Evolutionary conservation across 805 yeast genomes (phyloP).

Genomic region (Nakazawaea peltata): DNA sequence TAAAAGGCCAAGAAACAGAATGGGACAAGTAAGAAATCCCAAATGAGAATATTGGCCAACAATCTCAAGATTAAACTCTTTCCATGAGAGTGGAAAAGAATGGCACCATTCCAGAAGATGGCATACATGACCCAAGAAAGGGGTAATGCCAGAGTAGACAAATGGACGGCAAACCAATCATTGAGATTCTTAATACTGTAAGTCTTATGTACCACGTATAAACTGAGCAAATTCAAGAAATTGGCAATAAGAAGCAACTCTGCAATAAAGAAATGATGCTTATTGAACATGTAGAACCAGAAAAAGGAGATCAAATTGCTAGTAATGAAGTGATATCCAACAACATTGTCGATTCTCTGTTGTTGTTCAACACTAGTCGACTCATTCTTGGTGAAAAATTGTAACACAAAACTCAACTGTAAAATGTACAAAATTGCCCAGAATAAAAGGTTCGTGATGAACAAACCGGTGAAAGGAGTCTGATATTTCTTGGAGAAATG

Average conservation of each 20-base stretch:
- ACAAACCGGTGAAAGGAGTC: conserved; percentile 66
- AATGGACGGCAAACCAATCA: conserved; percentile 53
- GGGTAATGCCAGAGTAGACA: conserved; percentile 63
- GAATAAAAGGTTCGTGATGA: conserved; percentile 39
- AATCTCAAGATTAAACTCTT: conserved; percentile 49
- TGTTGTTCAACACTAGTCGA: conserved; percentile 17
- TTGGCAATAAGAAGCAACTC: conserved; percentile 54
- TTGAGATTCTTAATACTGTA: conserved; percentile 42
- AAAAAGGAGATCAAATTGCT: conserved; percentile 53
- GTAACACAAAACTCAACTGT: conserved; percentile 44
- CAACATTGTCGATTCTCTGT: conserved; percentile 25
- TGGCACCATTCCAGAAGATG: conserved; percentile 83
- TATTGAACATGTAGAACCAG: conserved; percentile 60
- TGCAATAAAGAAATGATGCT: conserved; percentile 47
- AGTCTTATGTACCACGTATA: conserved; percentile 55
- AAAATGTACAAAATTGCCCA: conserved; percentile 48
- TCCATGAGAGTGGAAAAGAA: conserved; percentile 54
- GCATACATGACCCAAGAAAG: conserved; percentile 67
- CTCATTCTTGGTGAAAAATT: conserved; percentile 27
- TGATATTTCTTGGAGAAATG: conserved; percentile 34
- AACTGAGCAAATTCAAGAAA: conserved; percentile 46
- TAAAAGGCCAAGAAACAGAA: conserved; percentile 44
- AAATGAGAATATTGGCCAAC: conserved; percentile 64
- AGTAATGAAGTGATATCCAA: conserved; percentile 55
- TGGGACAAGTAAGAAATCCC: conserved; percentile 72